These are phyloP conservation scores for Talaromyces proteolyticus DNA, from an alignment of 495 filamentous ascomycete genomes.

Conservation along the genomic window DNA sequence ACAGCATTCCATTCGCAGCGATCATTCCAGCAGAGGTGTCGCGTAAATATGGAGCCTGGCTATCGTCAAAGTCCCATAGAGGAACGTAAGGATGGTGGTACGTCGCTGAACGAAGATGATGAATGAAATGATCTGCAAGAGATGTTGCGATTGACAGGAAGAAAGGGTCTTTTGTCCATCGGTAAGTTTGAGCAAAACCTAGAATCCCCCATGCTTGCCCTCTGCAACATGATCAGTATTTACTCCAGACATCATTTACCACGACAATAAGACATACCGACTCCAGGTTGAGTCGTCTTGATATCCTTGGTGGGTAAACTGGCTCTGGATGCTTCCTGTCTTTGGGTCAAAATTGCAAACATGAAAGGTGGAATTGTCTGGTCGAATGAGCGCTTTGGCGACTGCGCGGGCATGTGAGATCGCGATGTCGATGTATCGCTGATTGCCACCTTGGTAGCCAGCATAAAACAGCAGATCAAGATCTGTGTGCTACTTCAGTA, in stretches of 20 bases:
- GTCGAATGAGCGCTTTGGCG: neutral
- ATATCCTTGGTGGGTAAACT: constrained; percentile 37
- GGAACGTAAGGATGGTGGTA: constrained; percentile 11
- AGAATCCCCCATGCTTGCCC: constrained; percentile 44
- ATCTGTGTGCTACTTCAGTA: constrained; percentile 11
- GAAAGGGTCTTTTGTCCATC: constrained; percentile 28
- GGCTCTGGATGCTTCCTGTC: constrained; percentile 20
- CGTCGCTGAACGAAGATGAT: constrained; percentile 13
- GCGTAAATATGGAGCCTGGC: constrained; percentile 9
- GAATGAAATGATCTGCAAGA: constrained; percentile 31
- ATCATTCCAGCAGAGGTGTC: constrained; percentile 35
- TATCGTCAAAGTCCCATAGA: constrained; percentile 32
- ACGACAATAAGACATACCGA: neutral
- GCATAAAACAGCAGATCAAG: constrained; percentile 40
- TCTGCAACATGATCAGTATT: constrained; percentile 7
- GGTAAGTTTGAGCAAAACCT: constrained; percentile 37
- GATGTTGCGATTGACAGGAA: constrained; percentile 28
- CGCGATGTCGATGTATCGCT: constrained; percentile 23
- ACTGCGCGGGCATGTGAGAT: constrained; percentile 27
- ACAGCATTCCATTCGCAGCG: constrained; percentile 33
- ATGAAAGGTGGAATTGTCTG: constrained; percentile 26
- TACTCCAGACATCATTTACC: neutral
- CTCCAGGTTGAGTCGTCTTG: constrained; percentile 33
- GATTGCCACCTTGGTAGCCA: constrained; percentile 18
- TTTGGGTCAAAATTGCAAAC: constrained; percentile 31